These are phyloP conservation scores for Dacryopinax primogenitus DNA, from an alignment of 768 basidiomycete genomes.

Conservation along the genomic window DNA sequence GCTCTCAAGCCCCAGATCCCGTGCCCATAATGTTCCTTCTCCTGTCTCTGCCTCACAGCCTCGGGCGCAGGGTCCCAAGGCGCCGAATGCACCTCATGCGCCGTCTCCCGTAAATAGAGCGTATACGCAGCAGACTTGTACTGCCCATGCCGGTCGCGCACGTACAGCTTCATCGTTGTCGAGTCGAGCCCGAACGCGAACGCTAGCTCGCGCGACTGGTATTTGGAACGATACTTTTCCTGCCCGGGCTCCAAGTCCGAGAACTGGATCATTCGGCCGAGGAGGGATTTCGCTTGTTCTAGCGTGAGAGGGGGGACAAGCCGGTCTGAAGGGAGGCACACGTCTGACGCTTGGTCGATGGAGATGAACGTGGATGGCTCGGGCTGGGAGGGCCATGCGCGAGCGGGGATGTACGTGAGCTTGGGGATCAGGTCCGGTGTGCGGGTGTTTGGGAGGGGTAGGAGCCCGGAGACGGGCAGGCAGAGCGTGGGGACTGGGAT, in stretches of 20 bases:
- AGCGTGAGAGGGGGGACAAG: not conserved
- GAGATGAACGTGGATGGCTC: not conserved
- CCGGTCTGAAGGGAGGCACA: not conserved
- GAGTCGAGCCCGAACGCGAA: not conserved
- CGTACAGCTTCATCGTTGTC: not conserved
- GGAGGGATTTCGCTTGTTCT: not conserved
- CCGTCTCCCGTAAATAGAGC: not conserved
- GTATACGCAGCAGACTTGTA: not conserved
- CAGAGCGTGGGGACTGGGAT: not conserved
- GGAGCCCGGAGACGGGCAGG: not conserved
- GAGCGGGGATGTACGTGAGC: not conserved
- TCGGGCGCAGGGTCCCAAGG: not conserved
- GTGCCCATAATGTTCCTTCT: not conserved
- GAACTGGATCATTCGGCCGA: not conserved
- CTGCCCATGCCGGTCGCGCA: constrained; percentile 1
- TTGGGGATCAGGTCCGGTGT: not conserved
- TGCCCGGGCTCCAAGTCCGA: constrained; percentile 3
- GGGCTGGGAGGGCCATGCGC: not conserved
- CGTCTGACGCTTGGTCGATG: not conserved
- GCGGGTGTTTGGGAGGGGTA: not conserved
- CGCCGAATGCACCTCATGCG: not conserved
- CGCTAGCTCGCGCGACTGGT: constrained; percentile 2
- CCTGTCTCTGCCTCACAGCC: not conserved
- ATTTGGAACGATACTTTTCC: not conserved
- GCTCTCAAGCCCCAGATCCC: not conserved